Percentiles rank a stretch among this genome's conserved stretches.
phyloP scores from a whole-genome alignment of 2,329 filamentous ascomycete genomes.

The Ophiostoma populinum region DNA sequence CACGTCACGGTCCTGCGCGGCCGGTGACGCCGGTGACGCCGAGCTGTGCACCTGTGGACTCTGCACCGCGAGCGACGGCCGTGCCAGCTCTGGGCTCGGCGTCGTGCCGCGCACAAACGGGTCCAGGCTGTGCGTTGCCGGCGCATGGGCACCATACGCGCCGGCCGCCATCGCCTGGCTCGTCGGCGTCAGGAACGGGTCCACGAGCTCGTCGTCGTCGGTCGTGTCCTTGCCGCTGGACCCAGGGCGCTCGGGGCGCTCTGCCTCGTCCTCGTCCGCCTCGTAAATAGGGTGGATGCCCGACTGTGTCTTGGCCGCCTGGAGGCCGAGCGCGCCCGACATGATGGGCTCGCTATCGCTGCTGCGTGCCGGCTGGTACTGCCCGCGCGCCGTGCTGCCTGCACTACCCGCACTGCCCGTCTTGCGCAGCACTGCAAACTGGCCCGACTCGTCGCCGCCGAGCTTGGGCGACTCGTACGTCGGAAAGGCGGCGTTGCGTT shows the following conservation, averaged over 20 bases:
- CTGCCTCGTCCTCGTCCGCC: slow-evolving; percentile 37
- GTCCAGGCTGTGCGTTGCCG: slow-evolving; percentile 9
- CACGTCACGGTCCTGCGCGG: slow-evolving; percentile 31
- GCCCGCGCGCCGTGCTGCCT: slow-evolving; percentile 18
- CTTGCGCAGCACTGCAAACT: slow-evolving; percentile 13
- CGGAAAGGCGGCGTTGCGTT: slow-evolving; percentile 8
- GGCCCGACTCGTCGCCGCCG: neutral
- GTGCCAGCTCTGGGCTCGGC: slow-evolving; percentile 22
- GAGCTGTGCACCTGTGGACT: neutral
- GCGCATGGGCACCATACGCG: slow-evolving; percentile 3
- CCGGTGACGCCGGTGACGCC: slow-evolving; percentile 1
- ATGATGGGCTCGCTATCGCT: slow-evolving; percentile 16
- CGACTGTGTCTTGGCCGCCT: slow-evolving; percentile 16
- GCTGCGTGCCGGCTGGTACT: slow-evolving; percentile 19
- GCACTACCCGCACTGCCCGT: too few species aligned
- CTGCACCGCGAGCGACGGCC: slow-evolving; percentile 4
- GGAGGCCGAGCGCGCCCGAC: slow-evolving; percentile 4
- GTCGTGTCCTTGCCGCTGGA: too few species aligned
- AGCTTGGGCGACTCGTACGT: slow-evolving; percentile 5
- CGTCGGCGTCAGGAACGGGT: slow-evolving; percentile 8
- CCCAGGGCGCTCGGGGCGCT: too few species aligned
- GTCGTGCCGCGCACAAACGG: slow-evolving; percentile 15
- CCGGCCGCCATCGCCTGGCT: slow-evolving; percentile 1
- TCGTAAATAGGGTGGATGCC: slow-evolving; percentile 42
- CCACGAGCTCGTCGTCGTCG: slow-evolving; percentile 7